These are phyloP conservation scores for Fonsecaea pugnacius DNA, from an alignment of 2,329 filamentous ascomycete genomes.

Conservation along the genomic window DNA sequence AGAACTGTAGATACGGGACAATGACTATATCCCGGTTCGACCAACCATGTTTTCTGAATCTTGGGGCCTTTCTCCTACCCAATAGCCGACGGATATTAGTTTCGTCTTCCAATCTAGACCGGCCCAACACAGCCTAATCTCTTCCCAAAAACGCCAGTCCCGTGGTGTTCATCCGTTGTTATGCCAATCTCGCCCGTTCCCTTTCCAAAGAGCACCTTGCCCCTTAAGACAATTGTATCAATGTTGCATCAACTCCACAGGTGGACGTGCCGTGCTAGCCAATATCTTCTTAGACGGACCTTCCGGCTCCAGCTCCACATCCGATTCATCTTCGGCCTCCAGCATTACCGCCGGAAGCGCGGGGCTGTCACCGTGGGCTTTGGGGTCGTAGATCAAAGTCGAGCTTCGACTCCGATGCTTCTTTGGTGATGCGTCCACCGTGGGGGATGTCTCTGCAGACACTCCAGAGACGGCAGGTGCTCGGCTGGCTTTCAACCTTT, in stretches of 20 bases:
- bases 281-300: slow-evolving; percentile 49
- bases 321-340: slow-evolving; percentile 58
- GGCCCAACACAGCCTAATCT: neutral
- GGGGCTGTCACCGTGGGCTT: slow-evolving; percentile 64
- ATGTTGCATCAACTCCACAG: slow-evolving; percentile 60
- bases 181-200: neutral
- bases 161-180: neutral
- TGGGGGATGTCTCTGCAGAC: slow-evolving; percentile 30
- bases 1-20: neutral
- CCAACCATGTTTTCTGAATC: neutral
- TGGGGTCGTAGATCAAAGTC: slow-evolving; percentile 66
- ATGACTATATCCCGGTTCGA: neutral
- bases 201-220: neutral
- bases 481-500: slow-evolving; percentile 26
- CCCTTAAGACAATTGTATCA: slow-evolving; percentile 3
- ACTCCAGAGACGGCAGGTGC: slow-evolving; percentile 19
- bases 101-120: neutral
- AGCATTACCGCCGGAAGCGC: slow-evolving; percentile 66
- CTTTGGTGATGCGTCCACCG: slow-evolving; percentile 37
- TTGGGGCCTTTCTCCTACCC: neutral
- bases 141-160: neutral
- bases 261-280: slow-evolving; percentile 59
- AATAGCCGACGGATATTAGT: neutral
- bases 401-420: slow-evolving; percentile 56
- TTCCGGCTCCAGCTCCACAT: slow-evolving; percentile 53